Percentiles rank a stretch among this genome's conserved stretches.
phyloP scores from a whole-genome alignment of 2,329 filamentous ascomycete species.

The Penicillium sp. region DNA sequence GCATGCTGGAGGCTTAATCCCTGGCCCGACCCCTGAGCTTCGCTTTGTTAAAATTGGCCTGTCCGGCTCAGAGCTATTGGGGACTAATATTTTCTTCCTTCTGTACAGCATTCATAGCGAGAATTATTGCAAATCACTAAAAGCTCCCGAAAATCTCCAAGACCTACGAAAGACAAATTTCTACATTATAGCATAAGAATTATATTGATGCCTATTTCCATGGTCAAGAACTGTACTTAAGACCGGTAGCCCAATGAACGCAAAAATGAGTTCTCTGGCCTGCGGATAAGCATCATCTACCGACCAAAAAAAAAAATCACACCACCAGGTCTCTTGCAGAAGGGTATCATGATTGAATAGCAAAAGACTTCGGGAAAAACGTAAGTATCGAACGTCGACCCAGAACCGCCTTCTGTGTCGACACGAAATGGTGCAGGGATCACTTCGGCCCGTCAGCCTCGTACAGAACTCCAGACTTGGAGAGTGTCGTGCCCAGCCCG shows the following conservation, averaged over 20 bases:
- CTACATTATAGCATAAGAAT: neutral
- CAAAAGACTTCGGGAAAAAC: slow-evolving; percentile 18
- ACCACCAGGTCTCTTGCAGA: slow-evolving; percentile 21
- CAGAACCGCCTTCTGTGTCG: neutral
- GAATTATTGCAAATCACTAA: neutral
- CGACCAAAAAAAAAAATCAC: slow-evolving; percentile 11
- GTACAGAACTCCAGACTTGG: slow-evolving; percentile 68
- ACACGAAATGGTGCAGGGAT: neutral
- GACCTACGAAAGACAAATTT: neutral
- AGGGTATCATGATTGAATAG: slow-evolving; percentile 35
- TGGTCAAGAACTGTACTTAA: slow-evolving; percentile 11
- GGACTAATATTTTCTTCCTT: neutral
- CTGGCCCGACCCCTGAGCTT: neutral
- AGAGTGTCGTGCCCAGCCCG: slow-evolving; percentile 79
- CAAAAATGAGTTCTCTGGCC: neutral
- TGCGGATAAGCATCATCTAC: slow-evolving; percentile 1
- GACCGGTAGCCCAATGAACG: neutral
- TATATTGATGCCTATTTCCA: slow-evolving; percentile 1
- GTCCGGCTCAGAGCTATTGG: neutral
- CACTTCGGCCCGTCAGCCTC: slow-evolving; percentile 53
- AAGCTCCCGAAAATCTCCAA: neutral
- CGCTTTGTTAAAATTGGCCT: neutral
- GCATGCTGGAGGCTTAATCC: neutral
- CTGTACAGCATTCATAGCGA: slow-evolving; percentile 18
- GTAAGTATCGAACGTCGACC: slow-evolving; percentile 11